Evolutionary conservation across 768 basidiomycete genomes (phyloP).

Genomic region (Ramaria rubella): DNA sequence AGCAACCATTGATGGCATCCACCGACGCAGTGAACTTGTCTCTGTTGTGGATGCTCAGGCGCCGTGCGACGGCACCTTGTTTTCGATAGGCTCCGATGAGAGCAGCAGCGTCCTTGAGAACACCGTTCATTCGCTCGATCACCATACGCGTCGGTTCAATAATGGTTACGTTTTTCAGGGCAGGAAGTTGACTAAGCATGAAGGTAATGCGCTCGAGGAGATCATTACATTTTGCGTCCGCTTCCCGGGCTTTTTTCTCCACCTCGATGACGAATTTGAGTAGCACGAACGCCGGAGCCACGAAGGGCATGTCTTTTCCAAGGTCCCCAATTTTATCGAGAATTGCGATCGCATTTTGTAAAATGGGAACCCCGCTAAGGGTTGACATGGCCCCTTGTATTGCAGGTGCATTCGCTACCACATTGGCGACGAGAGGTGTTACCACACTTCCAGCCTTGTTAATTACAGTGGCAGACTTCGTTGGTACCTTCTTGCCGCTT

Average conservation of each 20-base stretch:
- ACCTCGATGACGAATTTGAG: constrained; percentile 36
- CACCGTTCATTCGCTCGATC: constrained; percentile 34
- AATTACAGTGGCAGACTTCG: no score
- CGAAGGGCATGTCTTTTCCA: constrained; percentile 31
- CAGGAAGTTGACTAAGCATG: constrained; percentile 35
- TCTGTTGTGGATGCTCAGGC: constrained; percentile 32
- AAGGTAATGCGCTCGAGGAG: constrained; percentile 36
- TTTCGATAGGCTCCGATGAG: constrained; percentile 35
- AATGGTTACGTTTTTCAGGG: constrained; percentile 28
- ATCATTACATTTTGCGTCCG: constrained; percentile 35
- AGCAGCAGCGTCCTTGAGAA: constrained; percentile 31
- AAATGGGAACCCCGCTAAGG: no score
- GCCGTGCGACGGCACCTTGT: constrained; percentile 29
- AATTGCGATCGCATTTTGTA: constrained; percentile 28
- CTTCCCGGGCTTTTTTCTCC: constrained; percentile 32
- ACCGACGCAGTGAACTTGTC: constrained; percentile 32
- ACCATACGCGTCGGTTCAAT: constrained; percentile 30
- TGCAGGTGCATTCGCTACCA: no score
- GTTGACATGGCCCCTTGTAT: no score
- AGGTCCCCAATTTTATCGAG: constrained; percentile 29
- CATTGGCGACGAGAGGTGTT: no score
- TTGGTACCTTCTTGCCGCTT: no score
- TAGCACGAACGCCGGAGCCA: constrained; percentile 34
- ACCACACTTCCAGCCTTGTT: no score
- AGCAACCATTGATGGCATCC: constrained; percentile 29